phyloP scores from a whole-genome alignment of 805 yeast species.

The Schwanniomyces polymorphus region DNA sequence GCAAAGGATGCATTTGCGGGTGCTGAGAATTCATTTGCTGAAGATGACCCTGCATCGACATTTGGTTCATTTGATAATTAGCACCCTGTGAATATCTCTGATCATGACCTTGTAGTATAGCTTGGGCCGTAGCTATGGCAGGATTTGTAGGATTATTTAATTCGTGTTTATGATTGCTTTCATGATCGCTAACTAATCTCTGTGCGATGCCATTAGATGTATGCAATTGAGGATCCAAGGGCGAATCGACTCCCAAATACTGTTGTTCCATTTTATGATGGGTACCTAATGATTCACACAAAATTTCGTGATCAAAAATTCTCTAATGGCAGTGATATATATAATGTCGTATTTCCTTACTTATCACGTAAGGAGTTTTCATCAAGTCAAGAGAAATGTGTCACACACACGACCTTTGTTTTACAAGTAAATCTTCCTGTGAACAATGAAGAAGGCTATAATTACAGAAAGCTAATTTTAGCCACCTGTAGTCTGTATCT shows the following conservation, averaged over 20 bases:
- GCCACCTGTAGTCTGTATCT: background rate
- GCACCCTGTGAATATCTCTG: conserved; percentile 8
- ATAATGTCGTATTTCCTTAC: background rate
- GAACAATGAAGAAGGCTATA: background rate
- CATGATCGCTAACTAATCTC: background rate
- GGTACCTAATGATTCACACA: background rate
- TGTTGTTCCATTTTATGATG: conserved; percentile 14
- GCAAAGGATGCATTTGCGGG: conserved; percentile 6
- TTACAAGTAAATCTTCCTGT: background rate
- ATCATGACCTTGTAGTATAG: conserved; percentile 12
- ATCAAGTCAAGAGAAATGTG: background rate
- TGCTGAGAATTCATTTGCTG: conserved; percentile 4
- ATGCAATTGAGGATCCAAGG: conserved; percentile 15
- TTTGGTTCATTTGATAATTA: conserved; percentile 4
- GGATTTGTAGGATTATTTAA: conserved; percentile 11
- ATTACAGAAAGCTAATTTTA: background rate
- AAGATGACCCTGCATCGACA: conserved; percentile 1
- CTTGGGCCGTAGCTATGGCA: conserved; percentile 14
- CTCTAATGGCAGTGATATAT: background rate
- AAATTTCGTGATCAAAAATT: background rate
- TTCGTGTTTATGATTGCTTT: conserved; percentile 7
- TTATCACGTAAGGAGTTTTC: background rate
- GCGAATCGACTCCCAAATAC: conserved; percentile 15
- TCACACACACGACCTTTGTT: background rate
- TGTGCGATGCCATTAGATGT: conserved; percentile 2